Evolutionary conservation across 164 flowering plant genomes (phyloP).

Genomic region (Paratinospora sagittata): DNA sequence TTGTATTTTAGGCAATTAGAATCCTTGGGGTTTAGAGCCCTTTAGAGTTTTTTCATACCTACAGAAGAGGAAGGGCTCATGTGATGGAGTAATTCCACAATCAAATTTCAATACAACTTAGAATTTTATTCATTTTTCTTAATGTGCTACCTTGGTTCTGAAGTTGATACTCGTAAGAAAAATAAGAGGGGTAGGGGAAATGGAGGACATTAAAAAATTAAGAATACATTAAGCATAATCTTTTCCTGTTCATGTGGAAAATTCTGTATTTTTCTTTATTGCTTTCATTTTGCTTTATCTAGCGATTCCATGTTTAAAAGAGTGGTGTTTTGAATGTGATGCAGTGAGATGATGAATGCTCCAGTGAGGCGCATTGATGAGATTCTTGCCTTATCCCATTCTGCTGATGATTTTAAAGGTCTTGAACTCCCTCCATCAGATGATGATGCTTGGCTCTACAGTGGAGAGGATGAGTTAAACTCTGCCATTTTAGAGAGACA

Average conservation of each 20-base stretch:
- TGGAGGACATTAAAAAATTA: neutral
- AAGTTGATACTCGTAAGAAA: neutral
- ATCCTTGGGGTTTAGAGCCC: too few species aligned
- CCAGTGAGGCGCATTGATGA: slow-evolving; percentile 87
- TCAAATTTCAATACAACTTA: too few species aligned
- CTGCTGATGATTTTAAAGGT: slow-evolving; percentile 54
- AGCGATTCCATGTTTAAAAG: neutral
- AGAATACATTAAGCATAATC: neutral
- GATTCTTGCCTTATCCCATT: slow-evolving; percentile 61
- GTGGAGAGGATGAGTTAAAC: slow-evolving; percentile 83
- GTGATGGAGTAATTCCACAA: too few species aligned
- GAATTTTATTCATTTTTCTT: too few species aligned
- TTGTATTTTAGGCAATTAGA: too few species aligned
- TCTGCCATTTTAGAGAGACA: slow-evolving; percentile 71
- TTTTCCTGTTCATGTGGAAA: neutral
- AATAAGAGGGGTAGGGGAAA: neutral
- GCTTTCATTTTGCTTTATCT: neutral
- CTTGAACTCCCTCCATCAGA: slow-evolving; percentile 75
- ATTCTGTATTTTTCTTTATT: neutral
- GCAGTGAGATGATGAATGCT: slow-evolving; percentile 79
- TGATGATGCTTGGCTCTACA: slow-evolving; percentile 89
- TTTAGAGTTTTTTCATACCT: too few species aligned
- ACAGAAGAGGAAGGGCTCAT: too few species aligned
- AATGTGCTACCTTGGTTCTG: too few species aligned
- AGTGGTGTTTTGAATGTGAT: slow-evolving; percentile 10